These are phyloP conservation scores for Aureobasidium sp. DNA, from an alignment of 2,329 filamentous ascomycete genomes.

Conservation along the genomic window DNA sequence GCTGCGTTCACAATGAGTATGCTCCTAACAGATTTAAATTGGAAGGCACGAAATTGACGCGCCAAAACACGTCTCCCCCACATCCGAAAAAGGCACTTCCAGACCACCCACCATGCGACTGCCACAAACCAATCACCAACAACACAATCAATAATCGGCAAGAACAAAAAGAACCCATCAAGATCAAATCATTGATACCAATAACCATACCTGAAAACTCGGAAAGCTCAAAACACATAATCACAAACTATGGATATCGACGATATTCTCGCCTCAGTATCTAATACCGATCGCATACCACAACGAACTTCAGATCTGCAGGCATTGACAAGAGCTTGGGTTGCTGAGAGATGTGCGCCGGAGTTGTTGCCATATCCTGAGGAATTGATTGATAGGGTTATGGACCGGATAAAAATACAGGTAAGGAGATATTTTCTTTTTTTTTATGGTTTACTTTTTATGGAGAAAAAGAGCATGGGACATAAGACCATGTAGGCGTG, in stretches of 20 bases:
- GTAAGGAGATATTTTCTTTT: not conserved
- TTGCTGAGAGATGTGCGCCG: conserved; percentile 82
- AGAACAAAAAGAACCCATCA: not conserved
- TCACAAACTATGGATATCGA: conserved; percentile 37
- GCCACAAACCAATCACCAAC: not conserved
- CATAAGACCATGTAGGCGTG: too few relatives aligned
- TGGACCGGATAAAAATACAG: conserved; percentile 36
- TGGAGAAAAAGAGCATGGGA: too few relatives aligned
- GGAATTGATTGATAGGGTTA: conserved; percentile 73
- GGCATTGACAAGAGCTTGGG: conserved; percentile 82
- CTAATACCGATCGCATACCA: conserved; percentile 39
- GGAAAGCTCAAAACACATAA: not conserved
- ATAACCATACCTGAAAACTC: not conserved
- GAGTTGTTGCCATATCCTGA: conserved; percentile 77
- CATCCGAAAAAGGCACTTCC: not conserved
- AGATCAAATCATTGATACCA: not conserved
- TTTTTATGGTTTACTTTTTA: not conserved
- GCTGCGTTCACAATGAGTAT: too few relatives aligned
- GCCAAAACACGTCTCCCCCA: not conserved
- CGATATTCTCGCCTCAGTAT: conserved; percentile 47
- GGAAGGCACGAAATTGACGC: not conserved
- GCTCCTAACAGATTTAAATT: not conserved
- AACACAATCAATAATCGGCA: not conserved
- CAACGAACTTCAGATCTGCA: conserved; percentile 70
- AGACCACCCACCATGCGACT: not conserved